phyloP scores from a whole-genome alignment of 2,329 filamentous ascomycete genomes.

The Calonectria hawksworthii region DNA sequence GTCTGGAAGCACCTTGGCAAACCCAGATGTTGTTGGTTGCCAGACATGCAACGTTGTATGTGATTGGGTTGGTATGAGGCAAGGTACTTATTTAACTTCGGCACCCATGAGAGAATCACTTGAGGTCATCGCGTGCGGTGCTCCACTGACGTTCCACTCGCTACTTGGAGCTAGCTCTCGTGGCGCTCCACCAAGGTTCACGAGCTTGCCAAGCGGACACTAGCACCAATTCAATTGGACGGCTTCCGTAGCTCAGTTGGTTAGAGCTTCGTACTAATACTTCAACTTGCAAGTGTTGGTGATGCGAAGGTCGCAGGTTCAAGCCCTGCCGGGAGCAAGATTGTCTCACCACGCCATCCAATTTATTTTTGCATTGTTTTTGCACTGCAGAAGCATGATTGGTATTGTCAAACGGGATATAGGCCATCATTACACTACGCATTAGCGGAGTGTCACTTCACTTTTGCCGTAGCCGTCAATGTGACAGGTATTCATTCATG shows the following conservation, averaged over 20 bases:
- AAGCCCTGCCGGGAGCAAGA: conserved; percentile 6
- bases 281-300: conserved; percentile 4
- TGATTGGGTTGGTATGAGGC: no score
- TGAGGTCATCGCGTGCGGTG: neutral
- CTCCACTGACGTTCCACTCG: neutral
- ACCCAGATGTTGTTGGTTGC: no score
- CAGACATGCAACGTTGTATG: no score
- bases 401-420: no score
- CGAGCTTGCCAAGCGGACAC: neutral
- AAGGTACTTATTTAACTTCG: no score
- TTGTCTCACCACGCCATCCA: neutral
- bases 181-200: neutral
- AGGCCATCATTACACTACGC: no score
- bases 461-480: no score
- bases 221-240: neutral
- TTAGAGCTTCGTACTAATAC: conserved; percentile 15
- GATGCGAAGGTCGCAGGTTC: conserved; percentile 13
- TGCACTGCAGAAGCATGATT: no score
- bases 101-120: no score
- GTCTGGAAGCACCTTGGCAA: no score
- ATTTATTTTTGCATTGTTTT: neutral
- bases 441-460: no score
- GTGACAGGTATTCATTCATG: no score
- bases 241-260: conserved; percentile 14
- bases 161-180: neutral